Conservation (phyloP, 768 basidiomycete genomes). For the Auricularia heimuer region DNA sequence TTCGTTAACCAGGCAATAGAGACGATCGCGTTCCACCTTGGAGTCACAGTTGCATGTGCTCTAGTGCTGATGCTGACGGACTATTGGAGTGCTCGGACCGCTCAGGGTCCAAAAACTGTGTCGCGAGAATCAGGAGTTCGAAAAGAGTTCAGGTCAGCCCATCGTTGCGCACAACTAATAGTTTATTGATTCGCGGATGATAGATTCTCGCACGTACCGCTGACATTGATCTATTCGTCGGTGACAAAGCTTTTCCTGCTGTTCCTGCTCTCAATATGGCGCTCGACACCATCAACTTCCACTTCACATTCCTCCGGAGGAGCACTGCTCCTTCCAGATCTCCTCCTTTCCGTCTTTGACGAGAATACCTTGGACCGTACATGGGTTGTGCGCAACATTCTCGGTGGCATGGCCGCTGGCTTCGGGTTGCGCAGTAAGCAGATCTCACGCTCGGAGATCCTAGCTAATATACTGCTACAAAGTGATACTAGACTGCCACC, state of each 20-base stretch:
- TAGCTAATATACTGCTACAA: conserved; percentile 2
- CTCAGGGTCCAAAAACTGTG: conserved; percentile 15
- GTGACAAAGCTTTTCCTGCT: conserved; percentile 76
- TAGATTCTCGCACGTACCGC: conserved; percentile 64
- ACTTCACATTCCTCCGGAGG: conserved; percentile 1
- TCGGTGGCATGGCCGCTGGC: conserved; percentile 81
- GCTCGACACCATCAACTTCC: conserved; percentile 30
- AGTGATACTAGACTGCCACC: conserved; percentile 75
- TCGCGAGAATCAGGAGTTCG: conserved; percentile 31
- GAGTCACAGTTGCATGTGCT: conserved; percentile 50
- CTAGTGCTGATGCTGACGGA: conserved; percentile 37
- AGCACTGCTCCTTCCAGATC: conserved; percentile 26
- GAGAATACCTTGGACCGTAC: conserved; percentile 70
- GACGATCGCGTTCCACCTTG: conserved; percentile 63
- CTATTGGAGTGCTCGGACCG: conserved; percentile 13
- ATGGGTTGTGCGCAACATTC: conserved; percentile 74
- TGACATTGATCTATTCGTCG: conserved; percentile 77
- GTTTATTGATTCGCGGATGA: background rate
- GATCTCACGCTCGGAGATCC: background rate
- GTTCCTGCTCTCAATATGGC: conserved; percentile 76
- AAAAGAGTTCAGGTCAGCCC: conserved; percentile 48
- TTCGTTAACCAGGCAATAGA: conserved; percentile 32
- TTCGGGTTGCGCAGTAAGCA: conserved; percentile 68
- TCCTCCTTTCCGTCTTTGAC: conserved; percentile 49
- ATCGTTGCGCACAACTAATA: background rate